Conservation (phyloP, 2,329 filamentous ascomycete genomes). For the Tolypocladium amazonense region DNA sequence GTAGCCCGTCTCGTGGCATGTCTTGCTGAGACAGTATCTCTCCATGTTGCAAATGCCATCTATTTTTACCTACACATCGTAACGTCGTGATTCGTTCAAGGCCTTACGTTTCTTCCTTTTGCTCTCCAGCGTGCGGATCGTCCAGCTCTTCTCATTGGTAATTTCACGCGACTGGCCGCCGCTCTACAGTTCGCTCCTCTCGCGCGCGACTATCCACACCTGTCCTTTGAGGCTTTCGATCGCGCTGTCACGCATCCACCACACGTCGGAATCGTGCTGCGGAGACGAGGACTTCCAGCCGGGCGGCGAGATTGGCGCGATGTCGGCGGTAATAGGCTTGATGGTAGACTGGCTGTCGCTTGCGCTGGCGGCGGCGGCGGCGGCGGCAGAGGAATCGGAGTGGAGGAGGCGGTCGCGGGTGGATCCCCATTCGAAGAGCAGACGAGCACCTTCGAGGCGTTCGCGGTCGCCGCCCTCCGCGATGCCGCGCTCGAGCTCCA, state of each 20-base stretch:
- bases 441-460: constrained; percentile 35
- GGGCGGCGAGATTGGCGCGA: constrained; percentile 5
- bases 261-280: constrained; percentile 22
- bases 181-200: constrained; percentile 16
- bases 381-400: constrained; percentile 4
- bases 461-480: constrained; percentile 28
- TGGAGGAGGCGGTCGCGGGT: constrained; percentile 25
- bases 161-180: background rate
- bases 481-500: constrained; percentile 50
- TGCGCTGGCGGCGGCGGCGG: constrained; percentile 5
- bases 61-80: background rate
- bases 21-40: background rate
- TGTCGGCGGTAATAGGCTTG: constrained; percentile 12
- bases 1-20: background rate
- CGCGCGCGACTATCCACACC: constrained; percentile 39
- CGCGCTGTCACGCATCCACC: constrained; percentile 46
- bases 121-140: background rate
- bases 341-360: constrained; percentile 25
- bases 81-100: constrained; percentile 9
- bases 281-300: constrained; percentile 1
- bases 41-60: background rate
- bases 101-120: constrained; percentile 1
- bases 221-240: constrained; percentile 45
- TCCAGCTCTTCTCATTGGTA: background rate
- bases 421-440: constrained; percentile 48